These are phyloP conservation scores for Macrocystidia cucumis DNA, from an alignment of 1,284 basidiomycete species.

Conservation along the genomic window DNA sequence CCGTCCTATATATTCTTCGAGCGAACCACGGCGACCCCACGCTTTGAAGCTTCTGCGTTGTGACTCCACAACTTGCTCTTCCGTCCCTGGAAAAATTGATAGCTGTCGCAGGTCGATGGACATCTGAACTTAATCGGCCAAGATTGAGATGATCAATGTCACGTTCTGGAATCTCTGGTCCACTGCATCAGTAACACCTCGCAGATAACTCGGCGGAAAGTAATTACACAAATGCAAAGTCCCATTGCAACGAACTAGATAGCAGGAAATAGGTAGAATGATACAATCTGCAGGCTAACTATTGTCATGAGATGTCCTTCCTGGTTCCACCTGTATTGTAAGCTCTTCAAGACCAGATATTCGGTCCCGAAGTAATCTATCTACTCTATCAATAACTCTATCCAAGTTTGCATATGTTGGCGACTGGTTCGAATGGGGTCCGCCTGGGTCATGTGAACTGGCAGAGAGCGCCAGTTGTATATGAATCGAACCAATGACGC, in stretches of 20 bases:
- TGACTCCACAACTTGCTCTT: constrained; percentile 25
- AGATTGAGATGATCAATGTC: no score
- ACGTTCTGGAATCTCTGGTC: no score
- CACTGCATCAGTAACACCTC: no score
- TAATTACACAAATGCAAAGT: no score
- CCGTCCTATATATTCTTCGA: constrained; percentile 30
- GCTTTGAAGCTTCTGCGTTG: constrained; percentile 21
- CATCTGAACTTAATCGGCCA: no score
- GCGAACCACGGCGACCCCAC: constrained; percentile 31
- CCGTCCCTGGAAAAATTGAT: constrained; percentile 27
- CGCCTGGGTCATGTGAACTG: constrained; percentile 46
- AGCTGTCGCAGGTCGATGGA: no score
- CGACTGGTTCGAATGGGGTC: constrained; percentile 38
- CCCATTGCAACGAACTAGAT: no score
- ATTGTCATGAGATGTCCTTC: no score
- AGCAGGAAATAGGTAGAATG: no score
- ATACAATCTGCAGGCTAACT: no score
- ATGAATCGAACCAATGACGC: constrained; percentile 86
- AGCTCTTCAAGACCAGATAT: constrained; percentile 82
- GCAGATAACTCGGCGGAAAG: no score
- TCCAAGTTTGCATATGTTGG: constrained; percentile 57
- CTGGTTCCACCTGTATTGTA: constrained; percentile 79
- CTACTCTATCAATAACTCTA: constrained; percentile 68
- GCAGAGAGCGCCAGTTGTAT: constrained; percentile 66
- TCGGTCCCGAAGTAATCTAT: constrained; percentile 57